These are phyloP conservation scores for Toxoplasma gondii DNA, from an alignment of 169 alveolate species.

Conservation along the genomic window DNA sequence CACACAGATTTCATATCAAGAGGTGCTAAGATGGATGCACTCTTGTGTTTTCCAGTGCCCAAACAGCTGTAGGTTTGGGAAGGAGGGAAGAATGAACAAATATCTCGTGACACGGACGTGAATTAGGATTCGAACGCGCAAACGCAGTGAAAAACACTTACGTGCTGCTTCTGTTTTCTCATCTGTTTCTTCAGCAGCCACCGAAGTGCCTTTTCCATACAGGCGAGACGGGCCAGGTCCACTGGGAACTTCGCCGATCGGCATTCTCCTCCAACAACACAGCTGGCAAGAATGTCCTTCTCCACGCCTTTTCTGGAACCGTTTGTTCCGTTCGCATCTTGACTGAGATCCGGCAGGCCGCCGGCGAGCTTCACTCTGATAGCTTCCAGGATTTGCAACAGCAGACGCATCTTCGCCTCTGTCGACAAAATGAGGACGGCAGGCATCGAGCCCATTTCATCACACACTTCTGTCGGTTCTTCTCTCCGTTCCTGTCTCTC, in stretches of 20 bases:
- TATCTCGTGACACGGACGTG: too few species aligned
- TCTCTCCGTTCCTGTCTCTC: not conserved
- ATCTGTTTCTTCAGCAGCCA: not conserved
- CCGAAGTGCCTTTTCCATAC: not conserved
- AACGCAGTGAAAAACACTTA: not conserved
- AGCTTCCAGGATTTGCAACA: not conserved
- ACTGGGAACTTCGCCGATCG: not conserved
- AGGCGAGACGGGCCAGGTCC: conserved; percentile 16
- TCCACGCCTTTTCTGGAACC: not conserved
- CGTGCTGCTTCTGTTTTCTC: not conserved
- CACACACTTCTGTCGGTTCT: not conserved
- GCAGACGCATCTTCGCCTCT: not conserved
- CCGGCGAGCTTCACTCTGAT: not conserved
- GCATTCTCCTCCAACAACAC: not conserved
- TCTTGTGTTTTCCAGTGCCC: too few species aligned
- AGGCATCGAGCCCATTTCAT: not conserved
- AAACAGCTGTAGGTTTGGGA: too few species aligned
- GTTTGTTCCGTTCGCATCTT: not conserved
- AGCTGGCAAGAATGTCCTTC: not conserved
- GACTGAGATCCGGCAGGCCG: not conserved
- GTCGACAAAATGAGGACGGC: not conserved
- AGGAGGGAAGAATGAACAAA: too few species aligned
- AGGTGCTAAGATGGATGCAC: too few species aligned
- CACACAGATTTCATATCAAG: too few species aligned
- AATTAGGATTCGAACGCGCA: not conserved